phyloP scores from a whole-genome alignment of 768 basidiomycete genomes.

The Tulasnella sp. region DNA sequence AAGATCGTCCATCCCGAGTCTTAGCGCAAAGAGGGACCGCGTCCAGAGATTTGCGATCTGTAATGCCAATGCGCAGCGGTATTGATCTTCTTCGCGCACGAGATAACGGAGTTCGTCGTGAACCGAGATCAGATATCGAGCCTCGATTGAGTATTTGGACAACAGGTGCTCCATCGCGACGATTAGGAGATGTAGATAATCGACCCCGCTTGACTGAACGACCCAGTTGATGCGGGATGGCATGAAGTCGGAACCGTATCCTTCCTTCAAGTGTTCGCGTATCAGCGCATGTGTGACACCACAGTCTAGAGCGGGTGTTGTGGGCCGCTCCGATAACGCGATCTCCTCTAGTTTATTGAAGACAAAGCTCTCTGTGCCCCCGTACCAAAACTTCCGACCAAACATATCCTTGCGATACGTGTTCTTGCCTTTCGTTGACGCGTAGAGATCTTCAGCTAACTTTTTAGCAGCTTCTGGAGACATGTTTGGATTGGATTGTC shows the following conservation, averaged over 20 bases:
- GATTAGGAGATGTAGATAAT: slow-evolving; percentile 93
- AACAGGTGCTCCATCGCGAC: slow-evolving; percentile 89
- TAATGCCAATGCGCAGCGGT: slow-evolving; percentile 82
- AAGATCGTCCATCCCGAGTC: slow-evolving; percentile 90
- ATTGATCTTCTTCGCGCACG: slow-evolving; percentile 76
- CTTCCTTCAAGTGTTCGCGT: slow-evolving; percentile 72
- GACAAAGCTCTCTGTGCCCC: slow-evolving; percentile 88
- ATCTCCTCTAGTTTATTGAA: slow-evolving; percentile 98
- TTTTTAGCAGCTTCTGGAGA: slow-evolving; percentile 64
- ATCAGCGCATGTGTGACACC: slow-evolving; percentile 90
- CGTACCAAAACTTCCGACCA: slow-evolving; percentile 85
- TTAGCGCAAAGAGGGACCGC: slow-evolving; percentile 77
- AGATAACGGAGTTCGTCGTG: slow-evolving; percentile 96
- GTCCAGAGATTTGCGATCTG: slow-evolving; percentile 98
- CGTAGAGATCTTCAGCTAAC: slow-evolving; percentile 75
- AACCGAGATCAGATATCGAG: slow-evolving; percentile 90
- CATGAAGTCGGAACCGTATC: slow-evolving; percentile 80
- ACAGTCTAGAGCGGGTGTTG: slow-evolving; percentile 88
- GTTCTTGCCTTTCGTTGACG: slow-evolving; percentile 86
- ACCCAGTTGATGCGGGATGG: slow-evolving; percentile 99
- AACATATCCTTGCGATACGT: slow-evolving; percentile 63
- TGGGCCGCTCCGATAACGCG: slow-evolving; percentile 72
- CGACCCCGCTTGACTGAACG: slow-evolving; percentile 95
- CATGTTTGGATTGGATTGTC: slow-evolving; percentile 76
- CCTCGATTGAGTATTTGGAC: slow-evolving; percentile 66